A percentile compares a stretch with the other conserved stretches of the same genome.
Conservation (phyloP, 2,329 filamentous ascomycete species). For the Colletotrichum viniferum region DNA sequence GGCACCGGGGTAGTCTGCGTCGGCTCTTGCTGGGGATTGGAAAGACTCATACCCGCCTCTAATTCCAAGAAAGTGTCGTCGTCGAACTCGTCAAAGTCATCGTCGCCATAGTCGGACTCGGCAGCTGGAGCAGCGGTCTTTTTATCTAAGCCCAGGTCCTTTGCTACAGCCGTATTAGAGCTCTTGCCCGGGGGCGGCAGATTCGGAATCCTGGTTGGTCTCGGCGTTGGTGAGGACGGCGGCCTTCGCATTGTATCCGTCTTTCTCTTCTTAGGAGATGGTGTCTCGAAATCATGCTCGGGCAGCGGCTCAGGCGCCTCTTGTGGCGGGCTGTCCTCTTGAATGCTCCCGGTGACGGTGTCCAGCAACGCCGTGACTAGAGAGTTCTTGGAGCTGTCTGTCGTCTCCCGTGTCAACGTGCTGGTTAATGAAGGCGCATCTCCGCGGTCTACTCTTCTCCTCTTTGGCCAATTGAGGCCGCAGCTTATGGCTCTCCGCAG, state of each 20-base stretch:
- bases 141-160: neutral
- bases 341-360: slow-evolving; percentile 61
- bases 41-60: slow-evolving; percentile 45
- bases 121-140: neutral
- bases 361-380: slow-evolving; percentile 69
- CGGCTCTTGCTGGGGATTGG: slow-evolving; percentile 23
- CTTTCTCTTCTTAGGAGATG: slow-evolving; percentile 47
- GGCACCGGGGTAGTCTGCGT: neutral
- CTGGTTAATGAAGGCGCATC: slow-evolving; percentile 37
- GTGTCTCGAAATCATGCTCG: slow-evolving; percentile 36
- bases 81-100: slow-evolving; percentile 62
- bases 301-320: slow-evolving; percentile 28
- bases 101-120: slow-evolving; percentile 58
- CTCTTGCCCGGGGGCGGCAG: neutral
- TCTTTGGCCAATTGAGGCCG: slow-evolving; percentile 74
- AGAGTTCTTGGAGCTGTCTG: slow-evolving; percentile 59
- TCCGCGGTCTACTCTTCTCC: slow-evolving; percentile 61
- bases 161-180: neutral
- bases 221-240: slow-evolving; percentile 21
- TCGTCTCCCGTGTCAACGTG: slow-evolving; percentile 42
- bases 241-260: neutral
- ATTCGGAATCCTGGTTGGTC: neutral
- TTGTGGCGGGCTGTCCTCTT: slow-evolving; percentile 40
- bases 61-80: slow-evolving; percentile 63
- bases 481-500: slow-evolving; percentile 72